Evolutionary conservation across 1,139 yeast genomes (phyloP), one percentile per base, ranked within the genome.

Genomic region (Zhuliangozyma blackwelliae): DNA sequence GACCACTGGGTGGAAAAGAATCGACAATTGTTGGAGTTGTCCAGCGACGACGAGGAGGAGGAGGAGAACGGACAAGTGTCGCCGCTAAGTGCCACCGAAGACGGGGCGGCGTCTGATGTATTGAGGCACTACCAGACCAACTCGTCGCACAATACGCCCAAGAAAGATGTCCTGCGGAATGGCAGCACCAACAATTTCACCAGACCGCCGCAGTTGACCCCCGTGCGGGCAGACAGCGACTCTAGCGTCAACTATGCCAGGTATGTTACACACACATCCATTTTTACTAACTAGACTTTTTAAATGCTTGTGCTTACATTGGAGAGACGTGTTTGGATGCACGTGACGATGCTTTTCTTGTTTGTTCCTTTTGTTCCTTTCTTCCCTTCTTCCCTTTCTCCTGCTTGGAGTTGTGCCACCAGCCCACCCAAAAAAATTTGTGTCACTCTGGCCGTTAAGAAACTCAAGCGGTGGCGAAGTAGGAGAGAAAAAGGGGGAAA

Each of bases 1-100:
- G 75, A 72, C 35, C 65, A 61, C 25, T 77, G 82, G 82, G 77
- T 76, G 10, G 61, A 63, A 34, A 65, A 63, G 43, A 76, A 76
- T 48, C 68, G 63, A 43, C 60, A 63, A 39, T 61, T 72, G 35
- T 52, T 71, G 35, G 68, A 69, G 32, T 56, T 59, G 39, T 66
- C 70, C 27, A 68, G 67, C 26, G 75, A 69, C 31, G 75, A 68
- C 10, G 68, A 62, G 12, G 65, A 61, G 3, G 61, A 55, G 30
- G 29, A 29, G 26, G 29, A 35, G 10, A 9, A 11, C 12, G 34
- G 29, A 25, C 12, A 31, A 13, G 28, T 25, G 16, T 29, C 36
- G 1, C 32, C 22, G 11, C 26, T 26, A 10, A 36, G 35, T 21
- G 10, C 9, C 23, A 22, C 7, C 10, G 23, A 9, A 3, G 34